phyloP scores from a whole-genome alignment of 108 stramenopile genomes.

The Fragilaria radians region DNA sequence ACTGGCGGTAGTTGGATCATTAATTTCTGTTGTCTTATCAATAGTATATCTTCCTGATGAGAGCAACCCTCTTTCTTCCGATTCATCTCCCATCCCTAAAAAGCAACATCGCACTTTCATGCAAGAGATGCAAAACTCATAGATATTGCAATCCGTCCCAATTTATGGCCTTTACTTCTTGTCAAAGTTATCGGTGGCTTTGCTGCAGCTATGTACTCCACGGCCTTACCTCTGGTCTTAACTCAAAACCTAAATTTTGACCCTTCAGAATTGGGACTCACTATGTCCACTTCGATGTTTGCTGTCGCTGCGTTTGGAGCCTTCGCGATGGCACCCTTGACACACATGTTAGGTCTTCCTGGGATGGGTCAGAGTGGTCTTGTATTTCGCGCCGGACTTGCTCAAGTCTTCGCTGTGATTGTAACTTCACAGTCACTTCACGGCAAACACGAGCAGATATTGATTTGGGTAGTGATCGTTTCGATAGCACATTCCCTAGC shows the following conservation, averaged over 20 bases:
- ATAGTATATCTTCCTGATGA: slow-evolving; percentile 36
- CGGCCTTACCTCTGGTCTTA: slow-evolving; percentile 52
- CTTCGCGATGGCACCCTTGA: slow-evolving; percentile 47
- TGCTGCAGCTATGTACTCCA: slow-evolving; percentile 49
- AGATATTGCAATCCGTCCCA: slow-evolving; percentile 25
- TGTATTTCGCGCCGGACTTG: slow-evolving; percentile 18
- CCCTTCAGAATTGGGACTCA: slow-evolving; percentile 45
- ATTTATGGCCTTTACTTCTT: slow-evolving; percentile 45
- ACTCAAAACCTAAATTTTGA: slow-evolving; percentile 38
- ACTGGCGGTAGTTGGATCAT: slow-evolving; percentile 55
- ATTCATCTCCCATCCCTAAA: background rate
- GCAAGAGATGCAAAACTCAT: slow-evolving; percentile 19
- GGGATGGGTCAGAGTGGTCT: slow-evolving; percentile 42
- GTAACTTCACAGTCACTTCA: slow-evolving; percentile 12
- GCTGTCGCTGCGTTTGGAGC: slow-evolving; percentile 60
- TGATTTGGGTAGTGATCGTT: slow-evolving; percentile 16
- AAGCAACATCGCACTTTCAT: slow-evolving; percentile 21
- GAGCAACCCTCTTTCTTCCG: slow-evolving; percentile 2
- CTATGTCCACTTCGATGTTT: slow-evolving; percentile 54
- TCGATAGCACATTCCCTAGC: slow-evolving; percentile 46
- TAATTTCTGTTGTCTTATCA: slow-evolving; percentile 54
- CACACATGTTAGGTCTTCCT: slow-evolving; percentile 13
- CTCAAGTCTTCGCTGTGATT: slow-evolving; percentile 21
- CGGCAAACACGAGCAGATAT: background rate
- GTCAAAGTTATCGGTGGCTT: slow-evolving; percentile 67